Percentiles rank a stretch among this genome's conserved stretches.
phyloP scores from a whole-genome alignment of 2,329 filamentous ascomycete genomes.

The Aspergillus cejpii region DNA sequence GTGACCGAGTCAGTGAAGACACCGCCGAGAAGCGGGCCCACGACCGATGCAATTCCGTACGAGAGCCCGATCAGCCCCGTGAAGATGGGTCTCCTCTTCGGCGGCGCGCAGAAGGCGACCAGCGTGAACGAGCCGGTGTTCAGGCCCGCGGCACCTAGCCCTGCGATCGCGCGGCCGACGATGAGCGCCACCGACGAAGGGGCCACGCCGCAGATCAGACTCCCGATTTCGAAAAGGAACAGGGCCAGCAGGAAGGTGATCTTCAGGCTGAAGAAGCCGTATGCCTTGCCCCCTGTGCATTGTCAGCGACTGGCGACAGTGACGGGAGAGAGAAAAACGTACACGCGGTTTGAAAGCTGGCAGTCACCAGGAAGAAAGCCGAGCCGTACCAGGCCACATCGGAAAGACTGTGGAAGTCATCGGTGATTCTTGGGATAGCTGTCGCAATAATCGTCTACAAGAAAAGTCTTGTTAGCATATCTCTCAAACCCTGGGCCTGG shows the following conservation, averaged over 20 bases:
- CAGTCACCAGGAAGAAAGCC: neutral
- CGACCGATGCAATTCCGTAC: slow-evolving; percentile 31
- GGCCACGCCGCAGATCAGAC: slow-evolving; percentile 28
- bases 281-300: neutral
- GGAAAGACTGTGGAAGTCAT: neutral
- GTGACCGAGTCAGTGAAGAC: slow-evolving; percentile 34
- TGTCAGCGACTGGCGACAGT: neutral
- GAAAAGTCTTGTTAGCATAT: neutral
- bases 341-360: neutral
- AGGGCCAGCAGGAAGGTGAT: neutral
- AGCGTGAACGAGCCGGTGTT: slow-evolving; percentile 28
- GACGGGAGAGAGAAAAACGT: neutral
- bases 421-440: neutral
- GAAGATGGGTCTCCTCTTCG: slow-evolving; percentile 29
- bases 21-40: slow-evolving; percentile 34
- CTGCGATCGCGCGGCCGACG: slow-evolving; percentile 32
- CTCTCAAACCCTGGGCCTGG: neutral
- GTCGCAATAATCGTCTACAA: neutral
- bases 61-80: slow-evolving; percentile 31
- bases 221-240: slow-evolving; percentile 35
- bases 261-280: neutral
- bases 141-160: slow-evolving; percentile 27
- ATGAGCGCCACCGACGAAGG: slow-evolving; percentile 28
- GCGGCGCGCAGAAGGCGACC: slow-evolving; percentile 28
- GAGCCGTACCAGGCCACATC: neutral